Base-by-base conservation (phyloP, 83 land plant species). In the Isoetes engelmannii region DNA sequence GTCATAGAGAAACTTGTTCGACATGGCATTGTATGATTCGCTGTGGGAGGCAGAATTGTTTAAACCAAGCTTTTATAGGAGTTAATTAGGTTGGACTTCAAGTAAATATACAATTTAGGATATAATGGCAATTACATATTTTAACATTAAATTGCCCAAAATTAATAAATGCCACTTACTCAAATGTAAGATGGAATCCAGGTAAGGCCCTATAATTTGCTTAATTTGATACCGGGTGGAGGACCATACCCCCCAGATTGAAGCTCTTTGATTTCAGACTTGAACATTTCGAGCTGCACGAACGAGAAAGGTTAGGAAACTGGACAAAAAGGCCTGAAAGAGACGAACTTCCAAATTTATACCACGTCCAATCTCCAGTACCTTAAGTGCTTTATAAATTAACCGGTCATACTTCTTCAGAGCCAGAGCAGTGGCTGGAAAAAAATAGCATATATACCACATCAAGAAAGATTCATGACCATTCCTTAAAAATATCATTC, bases 271-370 rank as follows among this genome's bases (percentile, higher is more conserved):
- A 72, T 9, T 66, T 72, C 75, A 28, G 45, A 69, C 65, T 62
- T 72, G 70, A 72, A 72, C 75, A 72, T 72, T 45, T 72, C 73
- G 17, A 50, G 50, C 72, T 67, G 69, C 61, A 67, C 7, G 17
- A 17, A 12, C 61, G 50, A 49, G 2, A 67, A 48, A 3, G 18
- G 18, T 7, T 8, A 18, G 0, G n/a, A 64, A 12, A 64, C 0
- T 42, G 37, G 1, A 43, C 67, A 7, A 7, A 9, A 6, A 9
- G 17, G 51, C 48, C 1, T 6, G 18, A 2, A 47, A 18, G 48
- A 18, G 48, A 48, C 4, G 17, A 12, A 67, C 69, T 15, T 17
- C 69, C 4, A 19, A 7, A 12, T 18, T n/a, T 13, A 19, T 12
- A 48, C 10, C 18, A 48, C 8, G 21, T 67, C 18, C 69, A 0